Conservation (phyloP, 2,329 filamentous ascomycete species). For the Trichoderma koningii region DNA sequence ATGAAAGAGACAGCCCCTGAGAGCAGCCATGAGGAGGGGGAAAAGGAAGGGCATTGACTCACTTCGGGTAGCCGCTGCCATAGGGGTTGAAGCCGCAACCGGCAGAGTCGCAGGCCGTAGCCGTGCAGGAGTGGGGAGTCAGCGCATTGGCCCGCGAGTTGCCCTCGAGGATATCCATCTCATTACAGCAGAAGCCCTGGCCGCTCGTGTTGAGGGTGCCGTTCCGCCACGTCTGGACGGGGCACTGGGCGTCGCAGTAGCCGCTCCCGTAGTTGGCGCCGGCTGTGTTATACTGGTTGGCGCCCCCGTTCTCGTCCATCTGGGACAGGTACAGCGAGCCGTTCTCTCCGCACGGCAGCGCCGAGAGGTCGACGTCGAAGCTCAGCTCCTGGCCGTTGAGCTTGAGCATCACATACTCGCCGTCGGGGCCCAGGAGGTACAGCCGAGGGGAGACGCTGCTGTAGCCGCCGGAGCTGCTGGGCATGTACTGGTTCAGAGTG, state of each 20-base stretch:
- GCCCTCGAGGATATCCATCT: conserved; percentile 59
- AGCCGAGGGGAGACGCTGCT: conserved; percentile 47
- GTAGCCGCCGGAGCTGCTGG: conserved; percentile 32
- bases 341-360: conserved; percentile 67
- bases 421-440: conserved; percentile 58
- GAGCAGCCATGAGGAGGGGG: background rate
- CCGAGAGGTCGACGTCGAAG: conserved; percentile 67
- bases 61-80: conserved; percentile 33
- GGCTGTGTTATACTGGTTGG: conserved; percentile 55
- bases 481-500: conserved; percentile 36
- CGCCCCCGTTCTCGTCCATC: conserved; percentile 61
- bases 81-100: conserved; percentile 51
- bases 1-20: too few species aligned
- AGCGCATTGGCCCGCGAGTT: conserved; percentile 49
- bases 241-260: conserved; percentile 65
- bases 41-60: background rate
- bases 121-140: conserved; percentile 51
- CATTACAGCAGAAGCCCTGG: conserved; percentile 53
- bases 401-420: conserved; percentile 62
- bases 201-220: conserved; percentile 44
- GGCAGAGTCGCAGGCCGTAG: conserved; percentile 48
- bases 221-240: conserved; percentile 53
- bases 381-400: conserved; percentile 63
- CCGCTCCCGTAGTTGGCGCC: conserved; percentile 64
- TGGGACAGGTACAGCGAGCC: conserved; percentile 64